phyloP scores from a whole-genome alignment of 139 green algal genomes.

The Chlamydomonas sphaeroides region DNA sequence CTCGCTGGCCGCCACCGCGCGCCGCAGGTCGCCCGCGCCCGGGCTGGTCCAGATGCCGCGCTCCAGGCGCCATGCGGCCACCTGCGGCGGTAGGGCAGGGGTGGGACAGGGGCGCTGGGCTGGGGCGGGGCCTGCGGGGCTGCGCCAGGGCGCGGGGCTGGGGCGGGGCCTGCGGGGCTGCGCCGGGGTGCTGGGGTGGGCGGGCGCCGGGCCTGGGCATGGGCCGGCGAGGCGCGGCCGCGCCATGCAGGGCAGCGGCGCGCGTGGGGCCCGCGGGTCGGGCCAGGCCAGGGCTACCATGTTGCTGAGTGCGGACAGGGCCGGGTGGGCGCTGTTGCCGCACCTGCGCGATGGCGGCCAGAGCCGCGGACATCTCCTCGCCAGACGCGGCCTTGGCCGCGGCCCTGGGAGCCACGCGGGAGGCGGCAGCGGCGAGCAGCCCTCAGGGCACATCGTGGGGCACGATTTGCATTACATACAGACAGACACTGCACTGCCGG shows the following conservation, averaged over 20 bases:
- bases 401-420: slow-evolving; percentile 11
- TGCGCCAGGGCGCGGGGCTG: not conserved
- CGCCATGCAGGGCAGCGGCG: too few relatives aligned
- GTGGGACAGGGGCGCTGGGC: not conserved
- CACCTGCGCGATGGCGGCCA: slow-evolving; percentile 64
- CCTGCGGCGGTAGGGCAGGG: not conserved
- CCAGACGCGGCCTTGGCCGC: slow-evolving; percentile 58
- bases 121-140: too few relatives aligned
- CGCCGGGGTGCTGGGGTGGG: too few relatives aligned
- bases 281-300: not conserved
- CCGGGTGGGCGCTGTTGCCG: too few relatives aligned
- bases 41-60: slow-evolving; percentile 80
- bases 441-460: too few relatives aligned
- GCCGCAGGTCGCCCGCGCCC: slow-evolving; percentile 73
- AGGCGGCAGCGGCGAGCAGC: not conserved
- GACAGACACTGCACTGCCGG: not conserved
- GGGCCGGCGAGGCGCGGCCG: too few relatives aligned
- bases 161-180: too few relatives aligned
- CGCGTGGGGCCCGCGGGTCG: too few relatives aligned
- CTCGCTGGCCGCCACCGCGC: slow-evolving; percentile 69
- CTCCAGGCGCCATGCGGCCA: slow-evolving; percentile 77
- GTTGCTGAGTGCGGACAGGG: too few relatives aligned
- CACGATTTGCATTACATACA: not conserved
- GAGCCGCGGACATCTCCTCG: slow-evolving; percentile 53
- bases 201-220: too few relatives aligned